These are phyloP conservation scores for Cyberlindnera samutprakarnensis DNA, from an alignment of 805 yeast genomes.

Conservation along the genomic window DNA sequence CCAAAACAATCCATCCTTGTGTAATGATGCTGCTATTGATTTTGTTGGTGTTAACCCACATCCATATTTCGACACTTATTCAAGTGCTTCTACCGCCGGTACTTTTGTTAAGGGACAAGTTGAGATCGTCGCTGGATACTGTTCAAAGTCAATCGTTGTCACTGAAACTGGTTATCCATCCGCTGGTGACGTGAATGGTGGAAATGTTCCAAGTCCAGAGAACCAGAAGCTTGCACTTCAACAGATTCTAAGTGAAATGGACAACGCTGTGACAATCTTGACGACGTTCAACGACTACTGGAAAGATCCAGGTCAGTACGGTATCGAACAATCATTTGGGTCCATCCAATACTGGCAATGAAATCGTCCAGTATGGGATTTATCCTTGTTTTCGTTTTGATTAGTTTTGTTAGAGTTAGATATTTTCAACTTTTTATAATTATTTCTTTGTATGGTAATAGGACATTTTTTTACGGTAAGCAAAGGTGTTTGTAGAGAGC, in stretches of 20 bases:
- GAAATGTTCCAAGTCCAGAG: slow-evolving; percentile 57
- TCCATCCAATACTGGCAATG: slow-evolving; percentile 26
- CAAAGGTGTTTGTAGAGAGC: too few species aligned
- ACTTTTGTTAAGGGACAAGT: slow-evolving; percentile 59
- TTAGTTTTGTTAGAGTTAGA: too few species aligned
- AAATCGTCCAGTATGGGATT: too few species aligned
- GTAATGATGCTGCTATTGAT: slow-evolving; percentile 64
- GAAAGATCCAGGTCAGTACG: slow-evolving; percentile 80
- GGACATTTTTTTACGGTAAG: too few species aligned
- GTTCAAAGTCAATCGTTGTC: slow-evolving; percentile 50
- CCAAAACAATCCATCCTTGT: slow-evolving; percentile 55
- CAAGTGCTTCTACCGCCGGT: slow-evolving; percentile 66
- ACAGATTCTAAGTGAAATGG: slow-evolving; percentile 49
- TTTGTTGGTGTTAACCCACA: slow-evolving; percentile 83
- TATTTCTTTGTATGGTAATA: too few species aligned
- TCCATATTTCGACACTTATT: slow-evolving; percentile 65
- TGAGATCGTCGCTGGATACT: slow-evolving; percentile 41
- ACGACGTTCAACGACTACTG: slow-evolving; percentile 81
- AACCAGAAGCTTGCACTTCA: slow-evolving; percentile 70
- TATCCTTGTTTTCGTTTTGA: too few species aligned
- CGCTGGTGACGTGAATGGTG: slow-evolving; percentile 63
- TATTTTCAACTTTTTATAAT: too few species aligned
- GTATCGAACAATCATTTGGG: slow-evolving; percentile 86
- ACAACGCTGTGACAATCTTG: slow-evolving; percentile 59
- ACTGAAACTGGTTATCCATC: slow-evolving; percentile 92